These are phyloP conservation scores for Saturnispora bothae DNA, from an alignment of 805 yeast species.

Conservation along the genomic window DNA sequence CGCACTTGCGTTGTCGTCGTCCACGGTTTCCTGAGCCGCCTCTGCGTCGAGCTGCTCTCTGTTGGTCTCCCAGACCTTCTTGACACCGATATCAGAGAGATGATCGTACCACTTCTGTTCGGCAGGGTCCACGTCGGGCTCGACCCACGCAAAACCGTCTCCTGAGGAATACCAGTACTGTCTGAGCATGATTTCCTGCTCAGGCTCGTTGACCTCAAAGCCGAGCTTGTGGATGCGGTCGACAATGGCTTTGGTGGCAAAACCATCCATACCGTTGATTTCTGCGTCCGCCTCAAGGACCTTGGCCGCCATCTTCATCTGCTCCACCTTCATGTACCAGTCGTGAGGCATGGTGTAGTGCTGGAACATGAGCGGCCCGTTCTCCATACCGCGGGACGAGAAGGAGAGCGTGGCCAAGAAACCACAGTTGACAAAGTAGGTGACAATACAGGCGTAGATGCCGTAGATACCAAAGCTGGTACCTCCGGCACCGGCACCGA, in stretches of 20 bases:
- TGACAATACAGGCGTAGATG: constrained; percentile 36
- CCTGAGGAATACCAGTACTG: constrained; percentile 87
- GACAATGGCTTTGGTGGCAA: constrained; percentile 26
- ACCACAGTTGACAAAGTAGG: constrained; percentile 39
- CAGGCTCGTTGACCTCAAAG: constrained; percentile 38
- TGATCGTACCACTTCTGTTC: constrained; percentile 34
- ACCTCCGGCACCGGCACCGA: constrained; percentile 26
- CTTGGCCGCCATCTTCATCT: constrained; percentile 54
- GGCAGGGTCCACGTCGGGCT: constrained; percentile 86
- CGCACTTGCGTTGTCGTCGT: constrained; percentile 12
- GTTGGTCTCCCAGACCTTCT: constrained; percentile 24
- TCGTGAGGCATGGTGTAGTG: constrained; percentile 53
- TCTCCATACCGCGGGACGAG: constrained; percentile 37
- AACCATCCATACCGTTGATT: constrained; percentile 35
- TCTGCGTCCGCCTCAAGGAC: constrained; percentile 56
- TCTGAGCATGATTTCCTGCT: constrained; percentile 57
- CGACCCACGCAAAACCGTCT: constrained; percentile 80
- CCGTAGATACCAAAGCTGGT: constrained; percentile 27
- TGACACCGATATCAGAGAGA: constrained; percentile 22
- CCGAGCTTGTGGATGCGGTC: constrained; percentile 28
- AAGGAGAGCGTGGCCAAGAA: constrained; percentile 34
- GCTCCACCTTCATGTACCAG: constrained; percentile 59
- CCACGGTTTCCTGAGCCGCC: constrained; percentile 10
- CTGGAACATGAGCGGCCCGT: constrained; percentile 50
- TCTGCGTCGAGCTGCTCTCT: constrained; percentile 16